phyloP scores from a whole-genome alignment of 805 yeast genomes.

The Kuraishia hungarica region DNA sequence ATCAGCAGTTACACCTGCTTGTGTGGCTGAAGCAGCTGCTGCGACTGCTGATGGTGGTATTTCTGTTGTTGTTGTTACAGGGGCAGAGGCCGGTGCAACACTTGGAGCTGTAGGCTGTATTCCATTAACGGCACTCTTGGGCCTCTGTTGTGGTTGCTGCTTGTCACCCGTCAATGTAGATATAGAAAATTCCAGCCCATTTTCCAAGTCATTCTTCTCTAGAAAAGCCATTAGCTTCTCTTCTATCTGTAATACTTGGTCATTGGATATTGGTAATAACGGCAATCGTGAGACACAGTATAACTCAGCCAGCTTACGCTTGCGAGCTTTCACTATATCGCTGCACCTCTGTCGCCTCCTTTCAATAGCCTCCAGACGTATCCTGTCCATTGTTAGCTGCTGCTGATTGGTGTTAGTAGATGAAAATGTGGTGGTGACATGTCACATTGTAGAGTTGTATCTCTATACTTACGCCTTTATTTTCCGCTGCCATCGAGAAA shows the following conservation, averaged over 20 bases:
- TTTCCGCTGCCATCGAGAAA: background rate
- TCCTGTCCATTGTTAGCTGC: slow-evolving; percentile 25
- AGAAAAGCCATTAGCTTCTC: slow-evolving; percentile 35
- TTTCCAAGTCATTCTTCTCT: slow-evolving; percentile 42
- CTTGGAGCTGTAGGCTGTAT: slow-evolving; percentile 1
- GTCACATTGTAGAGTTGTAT: too few relatives aligned
- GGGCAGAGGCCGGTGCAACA: background rate
- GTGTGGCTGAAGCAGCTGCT: background rate
- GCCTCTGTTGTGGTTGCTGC: slow-evolving; percentile 9
- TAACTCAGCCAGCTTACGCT: slow-evolving; percentile 51
- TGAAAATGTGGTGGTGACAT: slow-evolving; percentile 3
- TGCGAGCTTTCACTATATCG: slow-evolving; percentile 40
- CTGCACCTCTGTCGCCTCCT: slow-evolving; percentile 31
- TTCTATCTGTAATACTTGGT: slow-evolving; percentile 26
- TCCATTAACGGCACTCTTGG: background rate
- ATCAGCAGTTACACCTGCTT: background rate
- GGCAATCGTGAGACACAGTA: slow-evolving; percentile 51
- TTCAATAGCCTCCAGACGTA: slow-evolving; percentile 37
- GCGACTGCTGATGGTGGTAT: slow-evolving; percentile 2
- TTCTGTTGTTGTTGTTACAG: background rate
- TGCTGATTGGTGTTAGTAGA: background rate
- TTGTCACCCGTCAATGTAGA: slow-evolving; percentile 24
- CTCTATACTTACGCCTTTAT: background rate
- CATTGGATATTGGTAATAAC: slow-evolving; percentile 32
- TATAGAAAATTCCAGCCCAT: slow-evolving; percentile 31